Evolutionary conservation across 306 rosid species (phyloP), one percentile per base, ranked within the genome.

Genomic region (Ammopiptanthus mongolicus): DNA sequence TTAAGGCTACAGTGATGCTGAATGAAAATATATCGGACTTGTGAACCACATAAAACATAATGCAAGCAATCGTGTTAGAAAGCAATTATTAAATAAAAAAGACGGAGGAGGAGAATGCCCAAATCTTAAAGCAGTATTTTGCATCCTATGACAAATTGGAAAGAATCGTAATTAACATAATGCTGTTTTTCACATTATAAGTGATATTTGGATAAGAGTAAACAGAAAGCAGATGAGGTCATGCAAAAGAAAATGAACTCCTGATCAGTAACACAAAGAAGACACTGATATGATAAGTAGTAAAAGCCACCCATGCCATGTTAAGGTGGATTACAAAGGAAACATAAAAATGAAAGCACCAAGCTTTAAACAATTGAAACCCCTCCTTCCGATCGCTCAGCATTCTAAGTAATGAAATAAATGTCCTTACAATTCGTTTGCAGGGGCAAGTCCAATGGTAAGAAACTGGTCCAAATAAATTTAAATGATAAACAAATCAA

Each of bases 321-420:
- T 21, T 29, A 57, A 31, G 59, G 72, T 25, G 67, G 39, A 46
- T 31, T 52, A 8, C 42, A n/a, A 63, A 51, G 66, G 73, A 42
- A 71, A 52, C 34, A 23, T 53, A 61, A 64, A 73, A 64, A 34
- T 41, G 42, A 42, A 69, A 56, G 34, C 39, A 39, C 18, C 59
- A 70, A 42, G 41, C 42, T 72, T 70, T 56, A 51, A 65, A 33
- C 47, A 71, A 70, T 57, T 65, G 55, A 61, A 63, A 37, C 57
- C 77, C 8, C 36, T 61, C 47, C 25, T n/a, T 59, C 36, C 29
- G 17, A 48, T 70, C 1, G 3, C 28, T 14, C 52, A 28, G 51
- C 60, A 67, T 67, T n/a, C 62, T 12, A 46, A 21, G 69, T 22
- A 46, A 67, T 36, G 65, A 73, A 36, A 58, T 48, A 12, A 68